phyloP scores from a whole-genome alignment of 176 grass and related monocot genomes.

The Aechmea fasciata region DNA sequence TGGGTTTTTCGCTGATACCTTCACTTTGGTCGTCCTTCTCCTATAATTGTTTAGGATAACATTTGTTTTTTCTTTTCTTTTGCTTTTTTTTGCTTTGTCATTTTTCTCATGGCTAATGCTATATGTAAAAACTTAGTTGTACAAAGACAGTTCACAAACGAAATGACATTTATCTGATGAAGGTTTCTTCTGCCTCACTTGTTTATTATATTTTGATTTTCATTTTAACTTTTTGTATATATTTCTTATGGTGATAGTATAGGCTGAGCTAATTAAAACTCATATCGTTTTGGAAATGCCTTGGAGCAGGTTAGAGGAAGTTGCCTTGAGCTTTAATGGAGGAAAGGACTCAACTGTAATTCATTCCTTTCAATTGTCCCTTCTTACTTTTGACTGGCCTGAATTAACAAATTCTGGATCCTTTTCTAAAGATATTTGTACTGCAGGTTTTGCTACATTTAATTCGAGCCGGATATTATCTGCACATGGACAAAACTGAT shows the following conservation, averaged over 20 bases:
- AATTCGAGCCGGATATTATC: conserved; percentile 87
- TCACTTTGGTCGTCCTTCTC: too few species aligned
- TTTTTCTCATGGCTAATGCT: too few species aligned
- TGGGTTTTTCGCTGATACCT: too few species aligned
- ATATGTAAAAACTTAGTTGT: too few species aligned
- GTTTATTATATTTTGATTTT: too few species aligned
- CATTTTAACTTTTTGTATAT: too few species aligned
- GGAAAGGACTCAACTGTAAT: conserved; percentile 99
- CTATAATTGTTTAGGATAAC: too few species aligned
- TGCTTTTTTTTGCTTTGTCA: too few species aligned
- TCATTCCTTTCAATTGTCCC: conserved; percentile 22
- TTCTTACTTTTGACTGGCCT: conserved; percentile 17
- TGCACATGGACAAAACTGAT: conserved; percentile 45
- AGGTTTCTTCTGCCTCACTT: too few species aligned
- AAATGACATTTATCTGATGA: too few species aligned
- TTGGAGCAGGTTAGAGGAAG: conserved; percentile 65
- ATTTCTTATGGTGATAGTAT: background rate
- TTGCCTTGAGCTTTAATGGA: conserved; percentile 99
- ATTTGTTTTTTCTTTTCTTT: too few species aligned
- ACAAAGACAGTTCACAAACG: too few species aligned
- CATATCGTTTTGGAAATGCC: conserved; percentile 19
- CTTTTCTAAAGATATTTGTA: background rate
- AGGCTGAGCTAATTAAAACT: conserved; percentile 3
- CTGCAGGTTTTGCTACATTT: conserved; percentile 89
- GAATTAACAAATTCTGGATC: conserved; percentile 5